Evolutionary conservation across 208 protist species (phyloP), one percentile per base, ranked within the genome.

Genomic region (Crithidia acanthocephali): DNA sequence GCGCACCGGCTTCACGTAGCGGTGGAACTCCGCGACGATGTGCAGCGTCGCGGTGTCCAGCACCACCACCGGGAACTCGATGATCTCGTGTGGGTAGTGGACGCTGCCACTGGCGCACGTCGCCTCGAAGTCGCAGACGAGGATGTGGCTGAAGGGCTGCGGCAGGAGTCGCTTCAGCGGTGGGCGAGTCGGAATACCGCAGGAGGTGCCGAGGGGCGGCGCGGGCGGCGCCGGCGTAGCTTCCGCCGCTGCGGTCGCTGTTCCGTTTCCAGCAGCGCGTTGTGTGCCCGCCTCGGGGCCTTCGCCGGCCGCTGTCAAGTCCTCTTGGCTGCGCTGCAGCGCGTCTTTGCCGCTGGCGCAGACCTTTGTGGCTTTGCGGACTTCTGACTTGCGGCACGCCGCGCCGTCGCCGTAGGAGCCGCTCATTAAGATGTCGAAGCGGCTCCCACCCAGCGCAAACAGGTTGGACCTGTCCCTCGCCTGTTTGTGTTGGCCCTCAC

Each of bases 21-120:
- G 67, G 79, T 97, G 95, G 50, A 97, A 97, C 78, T 96, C 86
- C 8, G 87, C 88, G 25, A 91, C 91, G 22, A 90, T 74, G 63
- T 75, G 55, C 44, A 90, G 68, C 35, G 68, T 87, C 25, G 70
- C 68, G 11, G 87, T 88, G 76, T 97, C 88, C 2, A 98, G 32
- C 40, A 95, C 81, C 3, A 99, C 91, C 2, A 97, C 91, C 11
- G 98, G 96, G 51, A 98, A 98, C 79, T 99, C 97, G 66, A 99
- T 98, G 70, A 99, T 98, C 79, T 99, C 98, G 67, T 98, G 91
- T 44, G 84, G 88, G 52, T 84, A 94, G 60, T 83, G 30, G 27
- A 81, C 74, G 56, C 78, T 86, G 66, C 74, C 80, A 30, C 72
- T 71, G 45, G 92, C 90, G 64, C 95, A 98, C 11, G 95, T 97